These are phyloP conservation scores for Dipodascus albidus DNA, from an alignment of 805 yeast species.

Conservation along the genomic window DNA sequence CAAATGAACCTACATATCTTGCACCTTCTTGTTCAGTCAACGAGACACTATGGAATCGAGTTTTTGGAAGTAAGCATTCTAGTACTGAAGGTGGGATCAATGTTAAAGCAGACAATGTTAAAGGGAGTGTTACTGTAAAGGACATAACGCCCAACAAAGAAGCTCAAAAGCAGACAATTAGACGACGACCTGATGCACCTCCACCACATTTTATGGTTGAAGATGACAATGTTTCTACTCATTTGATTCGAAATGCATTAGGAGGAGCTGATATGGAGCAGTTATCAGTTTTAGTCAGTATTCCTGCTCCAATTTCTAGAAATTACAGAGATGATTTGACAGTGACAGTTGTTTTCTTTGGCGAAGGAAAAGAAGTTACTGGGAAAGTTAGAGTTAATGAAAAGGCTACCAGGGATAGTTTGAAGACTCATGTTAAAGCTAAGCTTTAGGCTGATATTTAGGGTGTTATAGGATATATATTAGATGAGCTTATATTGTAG, in stretches of 20 bases:
- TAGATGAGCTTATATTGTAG: too few relatives aligned
- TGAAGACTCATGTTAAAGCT: slow-evolving; percentile 7
- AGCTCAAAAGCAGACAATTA: slow-evolving; percentile 59
- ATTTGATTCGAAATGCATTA: slow-evolving; percentile 84
- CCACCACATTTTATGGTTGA: slow-evolving; percentile 32
- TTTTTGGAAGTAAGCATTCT: not conserved
- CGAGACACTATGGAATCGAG: not conserved
- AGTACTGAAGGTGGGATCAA: not conserved
- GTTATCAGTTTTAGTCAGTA: slow-evolving; percentile 75
- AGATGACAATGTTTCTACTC: slow-evolving; percentile 87
- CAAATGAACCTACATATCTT: slow-evolving; percentile 36
- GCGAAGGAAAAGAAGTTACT: slow-evolving; percentile 24
- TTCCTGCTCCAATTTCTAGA: slow-evolving; percentile 86
- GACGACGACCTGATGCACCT: slow-evolving; percentile 28
- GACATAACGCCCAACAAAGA: slow-evolving; percentile 35
- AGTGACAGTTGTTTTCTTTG: slow-evolving; percentile 91
- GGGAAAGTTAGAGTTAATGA: slow-evolving; percentile 22
- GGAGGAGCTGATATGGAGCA: slow-evolving; percentile 84
- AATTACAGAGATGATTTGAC: slow-evolving; percentile 92
- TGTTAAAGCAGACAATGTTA: not conserved
- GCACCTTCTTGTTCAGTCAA: not conserved
- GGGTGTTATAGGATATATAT: too few relatives aligned
- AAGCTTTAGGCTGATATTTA: too few relatives aligned
- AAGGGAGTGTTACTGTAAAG: slow-evolving; percentile 17
- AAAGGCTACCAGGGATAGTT: slow-evolving; percentile 17